Conservation (phyloP, 129 eudicot genomes). For the Tagetes erecta region DNA sequence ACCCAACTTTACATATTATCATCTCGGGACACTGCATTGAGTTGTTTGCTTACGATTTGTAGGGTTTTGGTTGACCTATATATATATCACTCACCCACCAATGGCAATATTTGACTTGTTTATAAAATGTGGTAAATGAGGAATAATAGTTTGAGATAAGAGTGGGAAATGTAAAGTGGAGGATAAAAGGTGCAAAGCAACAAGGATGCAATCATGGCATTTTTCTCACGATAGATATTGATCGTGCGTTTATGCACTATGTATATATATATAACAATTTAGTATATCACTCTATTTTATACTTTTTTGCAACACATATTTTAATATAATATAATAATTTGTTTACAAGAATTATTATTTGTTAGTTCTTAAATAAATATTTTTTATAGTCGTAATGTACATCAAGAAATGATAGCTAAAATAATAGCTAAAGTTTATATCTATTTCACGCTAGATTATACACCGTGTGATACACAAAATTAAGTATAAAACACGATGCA, state of each 20-base stretch:
- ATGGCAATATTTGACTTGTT: neutral
- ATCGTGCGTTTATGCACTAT: slow-evolving; percentile 4
- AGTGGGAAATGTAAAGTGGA: slow-evolving; percentile 28
- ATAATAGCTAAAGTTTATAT: too few relatives aligned
- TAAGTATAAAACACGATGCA: too few relatives aligned
- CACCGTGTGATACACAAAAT: too few relatives aligned
- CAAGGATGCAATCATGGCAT: slow-evolving; percentile 25
- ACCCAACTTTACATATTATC: too few relatives aligned
- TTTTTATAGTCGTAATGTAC: too few relatives aligned
- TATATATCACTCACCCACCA: neutral
- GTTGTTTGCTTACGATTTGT: slow-evolving; percentile 28
- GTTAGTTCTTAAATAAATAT: too few relatives aligned
- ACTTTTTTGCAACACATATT: too few relatives aligned
- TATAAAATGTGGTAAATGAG: slow-evolving; percentile 32
- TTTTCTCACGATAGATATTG: slow-evolving; percentile 11
- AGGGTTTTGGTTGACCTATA: slow-evolving; percentile 25
- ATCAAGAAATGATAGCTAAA: too few relatives aligned
- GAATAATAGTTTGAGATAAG: slow-evolving; percentile 30
- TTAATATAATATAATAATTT: too few relatives aligned
- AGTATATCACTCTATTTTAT: neutral
- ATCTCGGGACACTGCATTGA: neutral
- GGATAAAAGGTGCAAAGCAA: slow-evolving; percentile 25
- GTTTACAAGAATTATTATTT: too few relatives aligned
- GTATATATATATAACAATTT: neutral
- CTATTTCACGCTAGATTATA: too few relatives aligned